A percentile compares a stretch with the other conserved stretches of the same genome.
Conservation (phyloP, 768 basidiomycete genomes). For the Lactarius hatsudake region DNA sequence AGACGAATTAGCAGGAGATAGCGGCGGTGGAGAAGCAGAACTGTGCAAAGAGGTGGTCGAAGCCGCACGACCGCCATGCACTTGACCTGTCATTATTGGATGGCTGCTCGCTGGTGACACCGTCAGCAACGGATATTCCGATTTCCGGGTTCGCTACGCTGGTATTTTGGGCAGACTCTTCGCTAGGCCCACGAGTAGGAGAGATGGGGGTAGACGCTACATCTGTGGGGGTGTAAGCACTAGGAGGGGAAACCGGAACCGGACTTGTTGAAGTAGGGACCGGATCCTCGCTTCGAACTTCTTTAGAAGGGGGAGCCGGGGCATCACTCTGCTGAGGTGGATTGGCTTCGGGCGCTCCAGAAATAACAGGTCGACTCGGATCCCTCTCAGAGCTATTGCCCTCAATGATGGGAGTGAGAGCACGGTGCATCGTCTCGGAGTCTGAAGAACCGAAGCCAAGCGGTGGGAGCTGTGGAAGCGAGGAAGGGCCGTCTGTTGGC, state of each 20-base stretch:
- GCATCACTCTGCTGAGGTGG: not conserved
- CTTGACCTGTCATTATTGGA: not conserved
- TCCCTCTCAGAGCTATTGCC: slow-evolving; percentile 33
- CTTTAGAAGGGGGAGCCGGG: not conserved
- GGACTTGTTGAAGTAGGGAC: slow-evolving; percentile 1
- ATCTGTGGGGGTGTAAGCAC: slow-evolving; percentile 16
- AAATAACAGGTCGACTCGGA: not conserved
- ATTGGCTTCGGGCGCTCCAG: not conserved
- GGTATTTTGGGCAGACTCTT: not conserved
- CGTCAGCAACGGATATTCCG: not conserved
- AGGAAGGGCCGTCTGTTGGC: slow-evolving; percentile 4
- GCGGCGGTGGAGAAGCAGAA: slow-evolving; percentile 23
- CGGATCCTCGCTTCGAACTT: not conserved
- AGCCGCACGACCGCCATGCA: not conserved
- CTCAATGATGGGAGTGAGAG: slow-evolving; percentile 62
- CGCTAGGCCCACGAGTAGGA: not conserved
- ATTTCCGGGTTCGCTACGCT: not conserved
- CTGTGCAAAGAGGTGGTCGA: slow-evolving; percentile 15
- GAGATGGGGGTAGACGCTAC: not conserved
- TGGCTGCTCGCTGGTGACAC: not conserved
- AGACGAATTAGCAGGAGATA: slow-evolving; percentile 20
- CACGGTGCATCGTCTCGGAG: slow-evolving; percentile 11
- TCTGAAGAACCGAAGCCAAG: slow-evolving; percentile 45
- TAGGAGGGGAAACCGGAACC: slow-evolving; percentile 1
- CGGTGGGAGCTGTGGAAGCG: slow-evolving; percentile 55